Evolutionary conservation across 2,329 filamentous ascomycete species (phyloP), one percentile per base, ranked within the genome.

Genomic region (Aspergillus arachidicola): DNA sequence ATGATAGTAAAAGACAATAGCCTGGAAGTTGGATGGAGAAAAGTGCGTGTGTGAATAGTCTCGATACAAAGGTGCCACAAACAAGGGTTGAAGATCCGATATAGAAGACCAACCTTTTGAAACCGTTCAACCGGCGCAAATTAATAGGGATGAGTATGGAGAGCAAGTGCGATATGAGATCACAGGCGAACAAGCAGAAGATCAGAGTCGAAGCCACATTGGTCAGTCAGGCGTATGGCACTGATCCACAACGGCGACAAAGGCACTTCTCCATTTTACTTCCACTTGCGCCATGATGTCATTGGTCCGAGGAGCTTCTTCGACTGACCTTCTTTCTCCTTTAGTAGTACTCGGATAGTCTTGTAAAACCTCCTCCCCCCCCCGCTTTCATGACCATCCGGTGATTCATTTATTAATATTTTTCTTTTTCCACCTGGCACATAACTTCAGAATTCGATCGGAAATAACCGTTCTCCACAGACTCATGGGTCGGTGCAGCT

Each of bases 391-490:
- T 3, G n/a, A 32, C 30, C 11, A 26, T 41, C 30, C n/a, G 14
- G 19, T 58, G 21, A 34, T 34, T 23, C 43, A 21, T 12, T 23
- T 10, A 41, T 45, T 41, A 6, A 10, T 34, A 12, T 21, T 6
- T 51, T 28, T 28, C 26, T 28, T 28, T 28, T 28, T 28, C 26
- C 28, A 32, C 30, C 43, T 28, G 32, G 14, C 19, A 51, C 32
- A 50, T 56, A 36, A 36, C 6, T 41, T 54, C 61, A 64, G 53
- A 65, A 55, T 48, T 53, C 60, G 57, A 62, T 60, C 61, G 65
- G 66, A 60, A 68, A 62, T 59, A 57, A 65, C 54, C 57, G 57
- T 57, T 45, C 62, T 57, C 64, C 57, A 62, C 59, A 59, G 53
- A 53, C 63, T 65, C 41, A 58, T 65, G 54, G 65, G 57, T 48